Base-by-base conservation (phyloP, 2,329 filamentous ascomycete species). In the Xylaria sp. region DNA sequence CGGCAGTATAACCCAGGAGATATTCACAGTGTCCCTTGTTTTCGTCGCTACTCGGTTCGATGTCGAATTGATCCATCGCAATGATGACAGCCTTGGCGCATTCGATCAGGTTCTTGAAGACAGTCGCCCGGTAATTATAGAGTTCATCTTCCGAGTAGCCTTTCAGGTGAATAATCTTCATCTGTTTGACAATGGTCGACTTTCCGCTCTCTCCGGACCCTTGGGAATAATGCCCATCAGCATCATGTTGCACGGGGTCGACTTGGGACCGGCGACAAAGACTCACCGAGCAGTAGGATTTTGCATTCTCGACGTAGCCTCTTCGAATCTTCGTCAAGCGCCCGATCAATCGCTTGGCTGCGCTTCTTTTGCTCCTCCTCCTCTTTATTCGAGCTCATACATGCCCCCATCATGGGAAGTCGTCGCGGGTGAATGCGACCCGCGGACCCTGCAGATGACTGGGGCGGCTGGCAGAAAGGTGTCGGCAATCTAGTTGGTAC, bases 101-200 rank as follows among this genome's bases (percentile, higher is more conserved):
- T 75, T 99, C 94, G 64, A 97, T 84, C 56, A 99, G 81, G 72
- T 99, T 99, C 77, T 99, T 99, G 80, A 96, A 99, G 56, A 99
- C 92, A 29, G 94, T 97, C 59, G 96, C 85, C 55, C 94, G 89
- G 78, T 97, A 97, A 71, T 96, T 88, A 67, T 89, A 89, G 45
- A 97, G 82, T 74, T 99, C 94, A 67, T 97, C 93, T 63, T 91
- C 86, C 9, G 91, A 92, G 75, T 99, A 99, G 57, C 94, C 94
- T 76, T 97, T 96, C 68, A 97, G 89, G 71, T 99, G 94, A 69
- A 99, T 97, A 66, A 99, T 99, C 77, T 97, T 99, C 94, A 99
- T 99, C 81, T 99, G 94, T 76, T 99, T 99, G 65, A 99, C 94
- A 67, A 99, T 97, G 8, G 94, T 99, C 54, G 94, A 97, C 77